Evolutionary conservation across 331 rosid genomes (phyloP).

Genomic region (Telfairia occidentalis): DNA sequence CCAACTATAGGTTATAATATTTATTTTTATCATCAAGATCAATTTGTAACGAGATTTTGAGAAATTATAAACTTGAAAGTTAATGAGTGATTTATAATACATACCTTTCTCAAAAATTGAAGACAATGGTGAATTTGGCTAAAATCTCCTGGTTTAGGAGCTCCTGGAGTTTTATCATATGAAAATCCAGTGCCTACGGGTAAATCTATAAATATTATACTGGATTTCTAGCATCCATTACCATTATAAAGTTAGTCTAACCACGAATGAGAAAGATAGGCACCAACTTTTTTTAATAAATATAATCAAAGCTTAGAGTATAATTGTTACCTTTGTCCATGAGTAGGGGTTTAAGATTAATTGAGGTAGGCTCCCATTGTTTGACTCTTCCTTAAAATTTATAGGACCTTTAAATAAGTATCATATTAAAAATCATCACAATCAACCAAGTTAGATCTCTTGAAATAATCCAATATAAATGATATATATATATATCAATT

Average conservation of each 20-base stretch:
- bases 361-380: constrained; percentile 11
- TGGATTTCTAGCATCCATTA: neutral
- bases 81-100: no score
- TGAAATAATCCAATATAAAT: no score
- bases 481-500: no score
- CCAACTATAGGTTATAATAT: no score
- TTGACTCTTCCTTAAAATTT: constrained; percentile 6
- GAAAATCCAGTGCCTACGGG: constrained; percentile 24
- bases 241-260: neutral
- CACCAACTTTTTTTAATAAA: neutral
- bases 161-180: constrained; percentile 4
- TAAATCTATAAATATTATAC: constrained; percentile 16
- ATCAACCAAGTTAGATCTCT: no score
- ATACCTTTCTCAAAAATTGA: constrained; percentile 21
- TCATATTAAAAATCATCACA: neutral
- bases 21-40: no score
- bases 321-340: constrained; percentile 22
- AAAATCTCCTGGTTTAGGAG: constrained; percentile 5
- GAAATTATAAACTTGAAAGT: no score
- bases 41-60: no score
- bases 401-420: neutral
- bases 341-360: constrained; percentile 7
- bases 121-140: constrained; percentile 1
- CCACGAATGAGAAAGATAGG: no score
- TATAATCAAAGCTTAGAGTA: neutral